A percentile compares a stretch with the other conserved stretches of the same genome.
phyloP scores from a whole-genome alignment of 2,329 filamentous ascomycete species.

The Aspergillus thermomutatus region DNA sequence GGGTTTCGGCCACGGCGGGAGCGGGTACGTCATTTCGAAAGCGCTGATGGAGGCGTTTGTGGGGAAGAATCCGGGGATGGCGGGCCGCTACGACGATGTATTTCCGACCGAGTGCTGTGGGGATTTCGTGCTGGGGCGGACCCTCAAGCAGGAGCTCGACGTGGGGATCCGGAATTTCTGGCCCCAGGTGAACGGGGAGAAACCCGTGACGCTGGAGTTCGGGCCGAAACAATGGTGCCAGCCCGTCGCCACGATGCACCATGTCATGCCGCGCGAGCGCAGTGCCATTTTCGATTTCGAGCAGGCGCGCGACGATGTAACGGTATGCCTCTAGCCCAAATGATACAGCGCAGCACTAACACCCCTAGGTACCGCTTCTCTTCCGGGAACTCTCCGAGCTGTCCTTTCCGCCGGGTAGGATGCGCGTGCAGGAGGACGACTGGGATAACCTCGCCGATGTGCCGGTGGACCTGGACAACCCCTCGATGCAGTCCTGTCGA shows the following conservation, averaged over 20 bases:
- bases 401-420: slow-evolving; percentile 42
- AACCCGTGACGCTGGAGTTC: slow-evolving; percentile 50
- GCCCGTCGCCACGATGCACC: slow-evolving; percentile 57
- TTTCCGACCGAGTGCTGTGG: slow-evolving; percentile 49
- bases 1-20: slow-evolving; percentile 56
- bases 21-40: slow-evolving; percentile 49
- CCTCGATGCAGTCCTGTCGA: slow-evolving; percentile 44
- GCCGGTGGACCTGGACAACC: slow-evolving; percentile 38
- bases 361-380: slow-evolving; percentile 40
- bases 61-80: slow-evolving; percentile 44
- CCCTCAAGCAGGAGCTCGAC: slow-evolving; percentile 46
- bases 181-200: slow-evolving; percentile 56
- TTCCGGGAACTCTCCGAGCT: slow-evolving; percentile 51
- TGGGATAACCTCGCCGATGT: slow-evolving; percentile 55
- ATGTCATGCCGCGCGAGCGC: slow-evolving; percentile 53
- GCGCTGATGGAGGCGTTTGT: slow-evolving; percentile 51
- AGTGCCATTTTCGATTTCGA: slow-evolving; percentile 53
- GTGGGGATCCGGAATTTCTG: slow-evolving; percentile 43
- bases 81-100: slow-evolving; percentile 45
- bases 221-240: slow-evolving; percentile 51
- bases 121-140: slow-evolving; percentile 49
- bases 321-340: not conserved
- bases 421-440: slow-evolving; percentile 43
- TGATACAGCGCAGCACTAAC: not conserved
- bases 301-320: slow-evolving; percentile 36